These are phyloP conservation scores for Kwoniella botswanensis DNA, from an alignment of 768 basidiomycete species.

Conservation along the genomic window DNA sequence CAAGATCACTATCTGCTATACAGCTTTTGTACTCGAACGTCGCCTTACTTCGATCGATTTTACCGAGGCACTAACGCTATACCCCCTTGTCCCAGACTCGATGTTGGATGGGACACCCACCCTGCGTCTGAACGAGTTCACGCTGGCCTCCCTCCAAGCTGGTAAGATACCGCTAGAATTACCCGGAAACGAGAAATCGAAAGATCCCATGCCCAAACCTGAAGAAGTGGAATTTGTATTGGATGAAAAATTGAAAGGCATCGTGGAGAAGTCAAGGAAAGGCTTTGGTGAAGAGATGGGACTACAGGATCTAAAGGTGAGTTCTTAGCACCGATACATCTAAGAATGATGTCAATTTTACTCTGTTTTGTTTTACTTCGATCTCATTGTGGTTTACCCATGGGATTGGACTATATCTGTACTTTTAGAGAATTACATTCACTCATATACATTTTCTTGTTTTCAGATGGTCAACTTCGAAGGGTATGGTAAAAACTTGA, in stretches of 20 bases:
- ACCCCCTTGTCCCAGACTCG: constrained; percentile 39
- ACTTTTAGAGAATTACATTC: no score
- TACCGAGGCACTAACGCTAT: neutral
- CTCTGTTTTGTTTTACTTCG: no score
- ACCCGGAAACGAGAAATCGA: constrained; percentile 45
- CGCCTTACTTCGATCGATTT: neutral
- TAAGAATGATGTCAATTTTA: neutral
- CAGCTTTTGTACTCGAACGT: neutral
- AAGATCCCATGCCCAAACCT: constrained; percentile 64
- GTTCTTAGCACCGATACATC: constrained; percentile 34
- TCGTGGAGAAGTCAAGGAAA: constrained; percentile 67
- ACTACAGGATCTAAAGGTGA: constrained; percentile 77
- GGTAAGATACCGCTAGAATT: constrained; percentile 79
- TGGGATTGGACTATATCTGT: no score
- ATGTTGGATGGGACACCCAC: constrained; percentile 86
- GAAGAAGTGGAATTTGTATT: constrained; percentile 74
- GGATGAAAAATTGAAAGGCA: constrained; percentile 63
- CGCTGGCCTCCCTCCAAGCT: constrained; percentile 73
- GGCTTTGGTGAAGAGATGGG: constrained; percentile 78
- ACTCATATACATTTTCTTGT: no score
- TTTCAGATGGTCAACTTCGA: constrained; percentile 76
- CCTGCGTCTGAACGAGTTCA: constrained; percentile 90
- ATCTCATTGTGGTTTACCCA: no score
- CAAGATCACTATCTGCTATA: no score
- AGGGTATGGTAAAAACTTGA: constrained; percentile 83